These are phyloP conservation scores for Quercus cerris DNA, from an alignment of 306 rosid species.

Conservation along the genomic window DNA sequence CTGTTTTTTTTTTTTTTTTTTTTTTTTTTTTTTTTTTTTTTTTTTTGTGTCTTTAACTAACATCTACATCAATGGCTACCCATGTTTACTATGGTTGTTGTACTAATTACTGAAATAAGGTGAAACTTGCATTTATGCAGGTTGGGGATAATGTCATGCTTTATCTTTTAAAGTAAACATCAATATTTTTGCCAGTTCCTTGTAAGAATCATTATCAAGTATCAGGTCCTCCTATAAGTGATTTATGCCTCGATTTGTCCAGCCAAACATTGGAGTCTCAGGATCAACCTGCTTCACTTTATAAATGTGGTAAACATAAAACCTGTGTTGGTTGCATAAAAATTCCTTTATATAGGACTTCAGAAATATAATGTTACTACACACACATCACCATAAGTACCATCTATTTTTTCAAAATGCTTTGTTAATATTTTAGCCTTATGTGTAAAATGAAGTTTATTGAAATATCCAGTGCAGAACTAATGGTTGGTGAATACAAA, in stretches of 20 bases:
- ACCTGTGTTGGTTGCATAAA: neutral
- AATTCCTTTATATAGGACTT: neutral
- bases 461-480: neutral
- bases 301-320: conserved; percentile 35
- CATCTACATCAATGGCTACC: neutral
- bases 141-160: conserved; percentile 63
- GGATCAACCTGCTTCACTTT: conserved; percentile 20
- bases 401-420: neutral
- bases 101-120: neutral
- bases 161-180: conserved; percentile 46
- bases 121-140: conserved; percentile 34
- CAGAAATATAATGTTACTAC: no score
- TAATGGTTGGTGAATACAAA: neutral
- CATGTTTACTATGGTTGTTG: no score
- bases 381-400: neutral
- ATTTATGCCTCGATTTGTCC: conserved; percentile 31
- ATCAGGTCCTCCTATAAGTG: conserved; percentile 54
- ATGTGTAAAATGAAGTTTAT: neutral
- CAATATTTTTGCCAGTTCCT: conserved; percentile 57
- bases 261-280: conserved; percentile 21
- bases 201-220: conserved; percentile 62
- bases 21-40: neutral
- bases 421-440: neutral
- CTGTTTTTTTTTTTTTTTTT: conserved; percentile 4
- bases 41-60: neutral